Conservation (phyloP, 805 yeast species). For the Metschnikowia peoriensis region DNA sequence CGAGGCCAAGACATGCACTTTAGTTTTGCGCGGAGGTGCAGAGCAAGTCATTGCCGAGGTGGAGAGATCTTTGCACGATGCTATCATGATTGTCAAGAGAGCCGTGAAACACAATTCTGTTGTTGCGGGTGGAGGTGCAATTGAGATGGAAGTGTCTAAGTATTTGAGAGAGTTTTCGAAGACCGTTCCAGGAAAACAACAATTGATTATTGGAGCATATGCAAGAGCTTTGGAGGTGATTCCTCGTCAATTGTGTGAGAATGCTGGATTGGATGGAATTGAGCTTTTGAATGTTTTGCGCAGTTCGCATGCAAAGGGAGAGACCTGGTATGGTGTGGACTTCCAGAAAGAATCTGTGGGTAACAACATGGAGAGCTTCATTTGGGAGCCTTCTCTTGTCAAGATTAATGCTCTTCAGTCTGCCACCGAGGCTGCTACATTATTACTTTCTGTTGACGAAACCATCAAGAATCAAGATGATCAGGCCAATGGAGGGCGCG, state of each 20-base stretch:
- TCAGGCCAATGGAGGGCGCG: slow-evolving; percentile 55
- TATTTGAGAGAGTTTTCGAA: slow-evolving; percentile 83
- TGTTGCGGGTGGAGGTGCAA: slow-evolving; percentile 99
- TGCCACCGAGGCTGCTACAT: slow-evolving; percentile 95
- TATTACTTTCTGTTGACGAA: slow-evolving; percentile 94
- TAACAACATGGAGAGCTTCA: slow-evolving; percentile 79
- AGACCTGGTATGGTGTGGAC: slow-evolving; percentile 89
- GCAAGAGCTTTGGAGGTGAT: slow-evolving; percentile 94
- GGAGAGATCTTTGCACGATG: slow-evolving; percentile 96
- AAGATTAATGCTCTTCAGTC: slow-evolving; percentile 90
- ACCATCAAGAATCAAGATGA: slow-evolving; percentile 76
- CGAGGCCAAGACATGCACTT: slow-evolving; percentile 87
- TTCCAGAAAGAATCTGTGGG: slow-evolving; percentile 80
- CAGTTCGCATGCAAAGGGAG: slow-evolving; percentile 93
- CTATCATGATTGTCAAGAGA: slow-evolving; percentile 96
- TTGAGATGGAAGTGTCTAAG: slow-evolving; percentile 94
- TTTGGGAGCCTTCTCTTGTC: slow-evolving; percentile 98
- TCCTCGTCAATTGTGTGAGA: slow-evolving; percentile 96
- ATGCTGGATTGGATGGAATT: slow-evolving; percentile 98
- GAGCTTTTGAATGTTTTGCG: slow-evolving; percentile 87
- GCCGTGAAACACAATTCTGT: slow-evolving; percentile 82
- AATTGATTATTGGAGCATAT: slow-evolving; percentile 84
- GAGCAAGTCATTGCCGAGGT: slow-evolving; percentile 98
- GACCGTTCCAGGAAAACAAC: slow-evolving; percentile 93
- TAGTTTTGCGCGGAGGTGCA: slow-evolving; percentile 94